Evolutionary conservation across 495 filamentous ascomycete genomes (phyloP).

Genomic region (Polyplosphaeria fusca): DNA sequence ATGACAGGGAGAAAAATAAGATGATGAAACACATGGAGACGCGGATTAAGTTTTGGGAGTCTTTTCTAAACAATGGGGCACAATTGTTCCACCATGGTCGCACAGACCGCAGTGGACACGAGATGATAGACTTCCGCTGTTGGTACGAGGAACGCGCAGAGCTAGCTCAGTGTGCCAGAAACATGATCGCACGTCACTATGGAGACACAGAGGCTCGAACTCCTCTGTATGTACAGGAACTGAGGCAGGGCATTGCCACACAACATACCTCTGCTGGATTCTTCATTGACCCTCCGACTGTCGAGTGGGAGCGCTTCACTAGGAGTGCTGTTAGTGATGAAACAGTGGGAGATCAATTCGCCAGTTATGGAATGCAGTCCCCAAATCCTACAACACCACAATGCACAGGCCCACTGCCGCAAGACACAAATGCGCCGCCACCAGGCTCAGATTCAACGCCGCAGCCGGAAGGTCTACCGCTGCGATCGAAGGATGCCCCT

Average conservation of each 20-base stretch:
- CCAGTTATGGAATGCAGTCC: too few relatives aligned
- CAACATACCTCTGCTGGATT: background rate
- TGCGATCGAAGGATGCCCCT: too few relatives aligned
- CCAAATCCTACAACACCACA: too few relatives aligned
- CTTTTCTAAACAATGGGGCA: background rate
- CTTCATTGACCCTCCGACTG: background rate
- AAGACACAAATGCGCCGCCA: too few relatives aligned
- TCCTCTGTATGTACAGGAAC: background rate
- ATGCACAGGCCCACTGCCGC: too few relatives aligned
- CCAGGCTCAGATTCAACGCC: too few relatives aligned
- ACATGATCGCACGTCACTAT: background rate
- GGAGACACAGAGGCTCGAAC: background rate
- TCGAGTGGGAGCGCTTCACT: too few relatives aligned
- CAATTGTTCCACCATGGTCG: background rate
- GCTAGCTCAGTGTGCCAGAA: background rate
- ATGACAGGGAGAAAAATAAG: background rate
- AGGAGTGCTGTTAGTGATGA: too few relatives aligned
- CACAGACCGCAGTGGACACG: too few relatives aligned
- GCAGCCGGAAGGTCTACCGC: too few relatives aligned
- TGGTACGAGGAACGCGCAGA: background rate
- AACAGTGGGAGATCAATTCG: too few relatives aligned
- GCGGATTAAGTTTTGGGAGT: background rate
- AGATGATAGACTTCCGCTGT: background rate
- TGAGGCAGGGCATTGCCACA: background rate
- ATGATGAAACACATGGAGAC: background rate